Evolutionary conservation across 2,329 filamentous ascomycete species (phyloP).

Genomic region (Colletotrichum filicis): DNA sequence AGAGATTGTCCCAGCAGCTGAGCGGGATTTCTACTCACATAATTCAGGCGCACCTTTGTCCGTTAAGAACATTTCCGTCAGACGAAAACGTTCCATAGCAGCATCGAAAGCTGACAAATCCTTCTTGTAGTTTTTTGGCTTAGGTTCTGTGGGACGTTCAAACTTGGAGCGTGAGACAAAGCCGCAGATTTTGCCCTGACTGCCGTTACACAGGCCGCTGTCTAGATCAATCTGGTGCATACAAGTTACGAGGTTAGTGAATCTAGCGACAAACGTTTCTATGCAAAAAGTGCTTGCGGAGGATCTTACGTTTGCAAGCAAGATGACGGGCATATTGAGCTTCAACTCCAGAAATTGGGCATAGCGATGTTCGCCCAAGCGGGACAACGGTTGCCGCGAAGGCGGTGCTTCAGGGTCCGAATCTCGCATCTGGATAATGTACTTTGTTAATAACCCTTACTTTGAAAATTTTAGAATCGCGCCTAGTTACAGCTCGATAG

Average conservation of each 20-base stretch:
- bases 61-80: neutral
- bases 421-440: too few species aligned
- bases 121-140: neutral
- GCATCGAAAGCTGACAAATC: neutral
- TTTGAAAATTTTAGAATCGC: too few species aligned
- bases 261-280: too few species aligned
- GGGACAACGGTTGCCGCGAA: neutral
- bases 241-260: too few species aligned
- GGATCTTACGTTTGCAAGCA: neutral
- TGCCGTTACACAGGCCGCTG: conserved; percentile 1
- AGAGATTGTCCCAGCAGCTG: too few species aligned
- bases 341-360: neutral
- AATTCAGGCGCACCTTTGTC: conserved; percentile 29
- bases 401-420: too few species aligned
- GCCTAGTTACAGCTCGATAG: too few species aligned
- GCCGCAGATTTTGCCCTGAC: neutral
- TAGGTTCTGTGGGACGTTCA: neutral
- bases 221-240: neutral
- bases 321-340: conserved; percentile 13
- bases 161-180: neutral
- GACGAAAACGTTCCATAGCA: neutral
- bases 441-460: too few species aligned
- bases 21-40: neutral
- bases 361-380: neutral
- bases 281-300: too few species aligned